Percentiles rank a stretch among this genome's conserved stretches.
Evolutionary conservation across 108 stramenopile species (phyloP).

Genomic region (Nannochloropsis salina): DNA sequence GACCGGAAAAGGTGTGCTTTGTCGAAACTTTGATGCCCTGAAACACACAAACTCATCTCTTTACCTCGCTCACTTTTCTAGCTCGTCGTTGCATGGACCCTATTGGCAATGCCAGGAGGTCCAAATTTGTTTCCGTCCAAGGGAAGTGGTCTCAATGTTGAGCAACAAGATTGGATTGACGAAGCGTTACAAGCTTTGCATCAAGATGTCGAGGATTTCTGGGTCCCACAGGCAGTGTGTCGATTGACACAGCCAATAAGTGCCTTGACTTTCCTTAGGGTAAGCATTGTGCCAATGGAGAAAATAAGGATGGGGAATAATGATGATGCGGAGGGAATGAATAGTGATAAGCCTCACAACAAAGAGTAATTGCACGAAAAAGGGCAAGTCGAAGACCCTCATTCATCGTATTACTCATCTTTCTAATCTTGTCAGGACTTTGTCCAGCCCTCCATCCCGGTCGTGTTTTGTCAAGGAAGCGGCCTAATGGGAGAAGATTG

Average conservation of each 20-base stretch:
- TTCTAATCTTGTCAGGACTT: background rate
- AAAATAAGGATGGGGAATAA: too few relatives aligned
- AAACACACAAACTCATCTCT: too few relatives aligned
- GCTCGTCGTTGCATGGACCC: too few relatives aligned
- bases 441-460: constrained; percentile 8
- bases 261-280: background rate
- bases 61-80: too few relatives aligned
- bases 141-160: background rate
- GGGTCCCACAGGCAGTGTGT: background rate
- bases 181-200: background rate
- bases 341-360: background rate
- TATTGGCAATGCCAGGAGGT: too few relatives aligned
- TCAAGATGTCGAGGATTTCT: background rate
- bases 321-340: too few relatives aligned
- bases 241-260: background rate
- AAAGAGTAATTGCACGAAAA: background rate
- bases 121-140: background rate
- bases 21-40: too few relatives aligned
- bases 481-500: background rate
- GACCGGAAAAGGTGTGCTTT: too few relatives aligned
- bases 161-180: background rate
- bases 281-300: background rate
- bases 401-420: background rate
- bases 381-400: background rate
- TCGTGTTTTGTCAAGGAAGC: background rate